Conservation (phyloP, 2,329 filamentous ascomycete genomes). For the Tolypocladium tropicale region DNA sequence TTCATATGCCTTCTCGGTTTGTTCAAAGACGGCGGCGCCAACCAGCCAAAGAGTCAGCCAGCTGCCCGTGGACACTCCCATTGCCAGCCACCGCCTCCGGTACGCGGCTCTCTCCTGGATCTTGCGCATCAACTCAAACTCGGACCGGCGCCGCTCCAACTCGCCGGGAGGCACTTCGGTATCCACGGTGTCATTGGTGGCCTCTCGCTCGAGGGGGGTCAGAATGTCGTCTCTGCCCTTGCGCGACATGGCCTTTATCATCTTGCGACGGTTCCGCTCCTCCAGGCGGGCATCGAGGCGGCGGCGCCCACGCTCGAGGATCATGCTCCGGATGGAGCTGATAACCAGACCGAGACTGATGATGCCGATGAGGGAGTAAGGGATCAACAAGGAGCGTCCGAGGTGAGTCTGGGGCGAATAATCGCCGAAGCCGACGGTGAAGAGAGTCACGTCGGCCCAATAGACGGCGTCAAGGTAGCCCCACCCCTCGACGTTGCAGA, state of each 20-base stretch:
- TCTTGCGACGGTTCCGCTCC: conserved; percentile 44
- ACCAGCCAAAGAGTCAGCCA: conserved; percentile 72
- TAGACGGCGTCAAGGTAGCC: conserved; percentile 68
- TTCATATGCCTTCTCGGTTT: conserved; percentile 41
- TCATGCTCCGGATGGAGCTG: conserved; percentile 61
- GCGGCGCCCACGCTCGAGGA: conserved; percentile 45
- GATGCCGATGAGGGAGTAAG: conserved; percentile 73
- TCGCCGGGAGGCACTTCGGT: conserved; percentile 24
- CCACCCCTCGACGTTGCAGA: conserved; percentile 63
- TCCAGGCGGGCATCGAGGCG: conserved; percentile 47
- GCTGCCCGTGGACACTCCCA: conserved; percentile 55
- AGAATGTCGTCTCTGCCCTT: conserved; percentile 38
- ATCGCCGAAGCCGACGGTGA: conserved; percentile 56
- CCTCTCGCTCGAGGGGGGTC: conserved; percentile 30
- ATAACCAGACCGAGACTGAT: conserved; percentile 80
- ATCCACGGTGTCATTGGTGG: conserved; percentile 3
- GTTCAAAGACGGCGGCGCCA: conserved; percentile 64
- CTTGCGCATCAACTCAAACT: conserved; percentile 71
- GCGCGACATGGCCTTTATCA: conserved; percentile 33
- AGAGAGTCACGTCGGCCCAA: conserved; percentile 64
- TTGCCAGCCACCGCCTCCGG: conserved; percentile 64
- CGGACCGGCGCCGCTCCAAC: conserved; percentile 52
- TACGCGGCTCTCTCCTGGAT: conserved; percentile 58
- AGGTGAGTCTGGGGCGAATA: conserved; percentile 36
- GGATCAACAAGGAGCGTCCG: conserved; percentile 64